Evolutionary conservation across 176 grass and related monocot species (phyloP), one percentile per base, ranked within the genome.

Genomic region (Pharus latifolius): DNA sequence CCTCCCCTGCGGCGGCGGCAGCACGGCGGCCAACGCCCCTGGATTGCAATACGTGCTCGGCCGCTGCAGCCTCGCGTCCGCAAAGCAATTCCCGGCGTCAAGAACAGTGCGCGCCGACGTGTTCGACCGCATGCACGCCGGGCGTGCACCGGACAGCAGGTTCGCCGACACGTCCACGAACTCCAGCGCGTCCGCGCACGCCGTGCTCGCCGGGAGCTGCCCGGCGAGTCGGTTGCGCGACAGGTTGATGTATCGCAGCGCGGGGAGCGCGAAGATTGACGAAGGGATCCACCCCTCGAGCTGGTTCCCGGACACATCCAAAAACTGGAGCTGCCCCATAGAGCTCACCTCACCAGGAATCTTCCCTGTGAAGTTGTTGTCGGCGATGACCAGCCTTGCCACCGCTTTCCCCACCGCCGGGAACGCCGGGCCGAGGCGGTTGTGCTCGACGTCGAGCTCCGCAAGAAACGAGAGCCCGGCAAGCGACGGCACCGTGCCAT

Each of bases 161-260:
- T 99, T 99, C 63, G 69, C 81, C 11, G 95, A 99, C 43, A 99
- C 82, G 37, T 99, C 87, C 0, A 91, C 67, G 65, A 88, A 88
- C 50, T 32, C 63, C n/a, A 99, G 87, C 25, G 26, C 40, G 20
- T 3, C 54, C 3, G 72, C 69, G 75, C 90, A 99, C 3, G 69
- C 56, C 26, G 84, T 75, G 37, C 30, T 61, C 7, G 78, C 53
- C 0, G 84, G 90, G 0, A 99, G 50, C 75, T 84, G 90, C 2
- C 95, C 95, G 8, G 63, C 9, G 15, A 99, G 55, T 8, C 63
- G 61, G 83, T 99, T 99, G 16, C 65, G 53, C 0, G 95, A 99
- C 19, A 99, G 64, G 75, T 94, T 26, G 29, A 99, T 31, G 84
- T 91, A 61, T 4, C 76, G 63, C 45, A 99, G 78, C 31, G 79